phyloP scores from a whole-genome alignment of 208 protist genomes.

The Phytomonas francai region DNA sequence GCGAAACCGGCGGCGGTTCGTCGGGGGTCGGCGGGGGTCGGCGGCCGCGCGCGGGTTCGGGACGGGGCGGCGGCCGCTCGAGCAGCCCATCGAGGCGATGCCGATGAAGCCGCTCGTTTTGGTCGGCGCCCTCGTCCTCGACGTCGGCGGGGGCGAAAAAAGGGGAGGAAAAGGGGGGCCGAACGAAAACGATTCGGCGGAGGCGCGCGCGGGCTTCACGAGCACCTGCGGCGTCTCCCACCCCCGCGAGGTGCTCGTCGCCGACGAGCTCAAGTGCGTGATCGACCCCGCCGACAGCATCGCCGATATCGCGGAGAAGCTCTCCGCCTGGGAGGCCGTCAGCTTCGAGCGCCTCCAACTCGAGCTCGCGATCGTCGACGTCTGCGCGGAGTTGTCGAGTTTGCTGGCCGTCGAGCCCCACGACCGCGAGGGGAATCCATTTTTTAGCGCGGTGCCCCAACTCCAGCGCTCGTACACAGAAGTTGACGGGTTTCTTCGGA shows the following conservation, averaged over 20 bases:
- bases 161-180: slow-evolving; percentile 3
- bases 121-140: slow-evolving; percentile 72
- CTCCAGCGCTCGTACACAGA: slow-evolving; percentile 25
- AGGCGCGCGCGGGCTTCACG: too few relatives aligned
- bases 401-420: slow-evolving; percentile 62
- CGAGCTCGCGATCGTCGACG: slow-evolving; percentile 75
- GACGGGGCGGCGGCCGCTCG: slow-evolving; percentile 34
- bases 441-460: slow-evolving; percentile 42
- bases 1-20: slow-evolving; percentile 42
- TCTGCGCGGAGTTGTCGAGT: slow-evolving; percentile 34
- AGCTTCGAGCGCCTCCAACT: slow-evolving; percentile 70
- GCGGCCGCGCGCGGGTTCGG: slow-evolving; percentile 47
- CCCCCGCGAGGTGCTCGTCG: slow-evolving; percentile 41
- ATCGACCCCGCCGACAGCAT: slow-evolving; percentile 71
- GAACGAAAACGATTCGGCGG: background rate
- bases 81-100: slow-evolving; percentile 81
- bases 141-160: slow-evolving; percentile 17
- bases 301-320: slow-evolving; percentile 53
- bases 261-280: slow-evolving; percentile 56
- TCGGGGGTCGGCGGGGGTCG: slow-evolving; percentile 24
- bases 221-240: slow-evolving; percentile 59
- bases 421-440: too few relatives aligned
- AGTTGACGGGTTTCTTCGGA: slow-evolving; percentile 37
- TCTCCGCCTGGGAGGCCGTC: slow-evolving; percentile 66
- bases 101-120: slow-evolving; percentile 84